Conservation (phyloP, 768 basidiomycete species). For the Lyophyllum shimeji region DNA sequence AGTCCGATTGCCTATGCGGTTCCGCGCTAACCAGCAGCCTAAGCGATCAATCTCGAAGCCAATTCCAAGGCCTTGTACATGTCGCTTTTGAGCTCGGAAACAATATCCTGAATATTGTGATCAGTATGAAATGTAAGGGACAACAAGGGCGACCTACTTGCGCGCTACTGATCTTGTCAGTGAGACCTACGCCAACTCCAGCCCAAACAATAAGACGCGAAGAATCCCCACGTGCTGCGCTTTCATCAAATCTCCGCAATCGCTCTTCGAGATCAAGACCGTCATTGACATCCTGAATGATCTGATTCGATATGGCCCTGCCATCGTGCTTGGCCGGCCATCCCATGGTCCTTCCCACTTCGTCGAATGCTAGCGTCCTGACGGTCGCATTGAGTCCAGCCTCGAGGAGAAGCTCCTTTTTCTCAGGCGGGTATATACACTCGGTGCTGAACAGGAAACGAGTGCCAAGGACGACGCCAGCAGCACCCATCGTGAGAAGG, state of each 20-base stretch:
- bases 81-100: no score
- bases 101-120: no score
- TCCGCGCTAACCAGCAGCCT: no score
- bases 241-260: constrained; percentile 26
- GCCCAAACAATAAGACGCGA: constrained; percentile 40
- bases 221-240: constrained; percentile 26
- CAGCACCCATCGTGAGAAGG: constrained; percentile 50
- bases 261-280: constrained; percentile 33
- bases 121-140: no score
- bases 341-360: constrained; percentile 33
- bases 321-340: constrained; percentile 48
- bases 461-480: constrained; percentile 57
- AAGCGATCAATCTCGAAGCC: no score
- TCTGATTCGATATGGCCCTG: constrained; percentile 40
- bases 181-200: constrained; percentile 37
- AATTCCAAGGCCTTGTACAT: no score
- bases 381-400: constrained; percentile 32
- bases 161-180: constrained; percentile 9
- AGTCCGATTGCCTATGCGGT: no score
- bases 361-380: constrained; percentile 44
- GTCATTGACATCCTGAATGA: constrained; percentile 27
- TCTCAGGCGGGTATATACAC: constrained; percentile 23
- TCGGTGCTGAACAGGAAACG: constrained; percentile 57
- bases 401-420: constrained; percentile 23
- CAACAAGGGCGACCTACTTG: no score